Base-by-base conservation (phyloP, 2,329 filamentous ascomycete genomes). In the Trichoderma gracile region DNA sequence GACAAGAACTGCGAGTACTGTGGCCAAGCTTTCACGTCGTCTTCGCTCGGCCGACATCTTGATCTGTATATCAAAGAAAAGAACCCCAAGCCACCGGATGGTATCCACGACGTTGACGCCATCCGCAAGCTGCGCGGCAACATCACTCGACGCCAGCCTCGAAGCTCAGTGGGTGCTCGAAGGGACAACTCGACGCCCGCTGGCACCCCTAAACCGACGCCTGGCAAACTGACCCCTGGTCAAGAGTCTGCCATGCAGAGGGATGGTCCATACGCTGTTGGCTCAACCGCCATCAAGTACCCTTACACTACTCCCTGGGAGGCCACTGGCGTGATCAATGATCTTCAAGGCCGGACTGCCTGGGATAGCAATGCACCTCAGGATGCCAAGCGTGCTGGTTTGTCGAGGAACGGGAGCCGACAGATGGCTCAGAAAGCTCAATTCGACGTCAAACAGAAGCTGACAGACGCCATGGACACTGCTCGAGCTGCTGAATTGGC, bases 51-150 rank as follows among this genome's bases (percentile, higher is more conserved):
- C 56, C 89, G 94, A 52, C 94, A 98, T 78, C 88, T 97, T 69
- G 94, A 98, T 75, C 86, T 97, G 45, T 97, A 96, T 76, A 93
- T 97, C 72, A 93, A 93, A 73, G 89, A 93, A 65, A 96, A 93
- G 79, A 97, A 97, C 75, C 92, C 94, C 1, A 95, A 93, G 77
- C 84, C 89, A 1, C 80, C 90, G 7, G 94, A 98, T 78, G 93
- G 93, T 56, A 79, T 97, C 52, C 94, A 98, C 77, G 84, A 96
- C 79, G 91, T 97, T 65, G 91, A 94, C 8, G 91, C 92, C 76
- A 98, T 98, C 72, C 85, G 86, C 69, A 91, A 90, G 76, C 80
- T 96, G 72, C 87, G 94, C 60, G 91, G 92, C 50, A 85, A 87
- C 67, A 96, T 98, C 76, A 98, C 94, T 27, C 84, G 94, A 68